Conservation (phyloP, 345 rosid species). For the Balakata baccata region DNA sequence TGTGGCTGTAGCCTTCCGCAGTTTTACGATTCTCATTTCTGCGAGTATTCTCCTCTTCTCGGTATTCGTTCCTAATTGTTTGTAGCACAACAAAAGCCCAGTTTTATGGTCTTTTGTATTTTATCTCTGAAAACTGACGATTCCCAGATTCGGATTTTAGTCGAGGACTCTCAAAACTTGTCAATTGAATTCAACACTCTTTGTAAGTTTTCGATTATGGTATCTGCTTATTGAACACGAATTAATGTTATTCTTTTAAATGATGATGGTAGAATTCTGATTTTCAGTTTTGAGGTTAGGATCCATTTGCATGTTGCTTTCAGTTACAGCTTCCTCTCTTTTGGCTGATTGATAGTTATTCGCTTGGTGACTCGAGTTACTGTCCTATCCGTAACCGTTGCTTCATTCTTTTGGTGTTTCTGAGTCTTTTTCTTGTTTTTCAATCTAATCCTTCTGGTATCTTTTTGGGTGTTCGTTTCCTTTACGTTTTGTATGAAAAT, state of each 20-base stretch:
- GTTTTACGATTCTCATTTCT: slow-evolving; percentile 1
- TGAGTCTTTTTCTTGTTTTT: background rate
- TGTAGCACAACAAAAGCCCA: background rate
- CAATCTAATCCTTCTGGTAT: background rate
- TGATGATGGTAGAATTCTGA: background rate
- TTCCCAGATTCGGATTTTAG: slow-evolving; percentile 10
- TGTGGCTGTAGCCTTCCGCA: slow-evolving; percentile 25
- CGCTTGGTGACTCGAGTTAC: background rate
- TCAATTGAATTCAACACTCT: background rate
- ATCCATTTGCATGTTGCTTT: background rate
- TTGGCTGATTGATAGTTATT: background rate
- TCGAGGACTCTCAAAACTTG: background rate
- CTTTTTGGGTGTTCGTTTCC: background rate
- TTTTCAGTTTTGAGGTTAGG: background rate
- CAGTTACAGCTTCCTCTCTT: slow-evolving; percentile 3
- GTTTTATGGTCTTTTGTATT: background rate
- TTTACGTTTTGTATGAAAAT: background rate
- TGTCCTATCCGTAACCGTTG: background rate
- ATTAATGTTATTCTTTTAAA: background rate
- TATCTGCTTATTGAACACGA: background rate
- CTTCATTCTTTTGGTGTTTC: background rate
- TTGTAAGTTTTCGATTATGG: slow-evolving; percentile 4
- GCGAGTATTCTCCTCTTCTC: background rate
- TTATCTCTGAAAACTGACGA: background rate
- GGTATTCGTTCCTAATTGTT: background rate